Evolutionary conservation across 164 flowering plant genomes (phyloP).

Genomic region (Brasenia schreberi): DNA sequence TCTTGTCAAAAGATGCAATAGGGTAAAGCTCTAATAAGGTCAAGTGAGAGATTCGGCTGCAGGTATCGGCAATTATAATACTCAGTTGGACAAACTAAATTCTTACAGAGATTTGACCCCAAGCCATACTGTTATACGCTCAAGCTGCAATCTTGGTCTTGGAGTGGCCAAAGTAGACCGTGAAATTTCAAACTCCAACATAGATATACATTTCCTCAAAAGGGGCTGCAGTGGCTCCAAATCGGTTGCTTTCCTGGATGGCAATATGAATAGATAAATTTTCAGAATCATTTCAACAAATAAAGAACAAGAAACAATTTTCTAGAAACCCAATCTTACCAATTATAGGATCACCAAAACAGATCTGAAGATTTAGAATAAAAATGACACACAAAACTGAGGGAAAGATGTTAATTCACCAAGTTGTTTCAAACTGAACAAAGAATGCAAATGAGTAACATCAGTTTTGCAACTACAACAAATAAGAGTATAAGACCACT

Average conservation of each 20-base stretch:
- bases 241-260: slow-evolving; percentile 52
- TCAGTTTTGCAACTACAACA: too few species aligned
- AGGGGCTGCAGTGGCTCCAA: slow-evolving; percentile 87
- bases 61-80: neutral
- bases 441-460: too few species aligned
- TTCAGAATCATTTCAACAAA: neutral
- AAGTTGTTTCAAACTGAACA: too few species aligned
- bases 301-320: neutral
- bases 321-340: neutral
- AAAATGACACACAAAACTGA: too few species aligned
- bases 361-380: neutral
- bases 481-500: too few species aligned
- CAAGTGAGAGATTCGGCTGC: neutral
- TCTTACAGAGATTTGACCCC: slow-evolving; percentile 90
- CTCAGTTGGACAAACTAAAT: neutral
- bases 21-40: neutral
- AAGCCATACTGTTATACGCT: slow-evolving; percentile 71
- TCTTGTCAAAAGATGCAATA: slow-evolving; percentile 3
- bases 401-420: too few species aligned
- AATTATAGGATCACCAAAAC: neutral
- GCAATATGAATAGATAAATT: neutral
- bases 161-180: slow-evolving; percentile 35
- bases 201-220: slow-evolving; percentile 56
- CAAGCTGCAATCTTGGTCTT: slow-evolving; percentile 73
- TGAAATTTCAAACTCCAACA: slow-evolving; percentile 50